Base-by-base conservation (phyloP, 257 asterid genomes). In the Orobanche coerulescens region DNA sequence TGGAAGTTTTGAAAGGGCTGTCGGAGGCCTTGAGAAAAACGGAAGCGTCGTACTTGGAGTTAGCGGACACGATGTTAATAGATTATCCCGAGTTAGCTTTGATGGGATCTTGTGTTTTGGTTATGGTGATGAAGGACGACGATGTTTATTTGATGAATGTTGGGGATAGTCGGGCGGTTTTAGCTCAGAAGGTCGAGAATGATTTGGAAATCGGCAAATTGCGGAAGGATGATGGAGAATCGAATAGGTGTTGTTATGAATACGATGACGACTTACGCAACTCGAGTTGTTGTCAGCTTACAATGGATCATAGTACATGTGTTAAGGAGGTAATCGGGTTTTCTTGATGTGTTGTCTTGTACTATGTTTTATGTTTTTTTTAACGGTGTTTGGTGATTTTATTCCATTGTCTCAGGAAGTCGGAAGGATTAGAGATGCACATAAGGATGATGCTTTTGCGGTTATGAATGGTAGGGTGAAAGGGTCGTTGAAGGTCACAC, bases 41-140 rank as follows among this genome's bases (percentile, higher is more conserved):
- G 0, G 98, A 93, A 70, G 78, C 62, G 2, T 77, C 83, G 4
- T 93, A 82, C 73, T 63, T 93, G 88, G 95, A 93, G 73, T 84
- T 84, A 36, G 80, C 94, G 0, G 96, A 93, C 68, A 66, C 82
- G 81, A 81, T 89, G 95, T 24, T 86, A 1, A 40, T 66, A 69
- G 96, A 93, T 80, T 86, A 93, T 78, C 97, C 98, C 0, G 98
- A 89, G 67, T 68, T 89, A 52, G 91, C 96, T 18, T 69, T 93
- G 71, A 89, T 93, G 98, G 98, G 98, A 6, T 93, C 98, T 14
- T 93, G 98, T 71, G 95, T 93, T 39, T 61, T 93, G 61, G 98
- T 70, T 20, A 93, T 93, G 98, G 75, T 89, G 79, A 84, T 93
- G 88, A 93, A 86, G 69, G 98, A 80, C 0, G 86, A 86, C 18